Conservation (phyloP, 352 stramenopile species). For the Porosira glacialis region DNA sequence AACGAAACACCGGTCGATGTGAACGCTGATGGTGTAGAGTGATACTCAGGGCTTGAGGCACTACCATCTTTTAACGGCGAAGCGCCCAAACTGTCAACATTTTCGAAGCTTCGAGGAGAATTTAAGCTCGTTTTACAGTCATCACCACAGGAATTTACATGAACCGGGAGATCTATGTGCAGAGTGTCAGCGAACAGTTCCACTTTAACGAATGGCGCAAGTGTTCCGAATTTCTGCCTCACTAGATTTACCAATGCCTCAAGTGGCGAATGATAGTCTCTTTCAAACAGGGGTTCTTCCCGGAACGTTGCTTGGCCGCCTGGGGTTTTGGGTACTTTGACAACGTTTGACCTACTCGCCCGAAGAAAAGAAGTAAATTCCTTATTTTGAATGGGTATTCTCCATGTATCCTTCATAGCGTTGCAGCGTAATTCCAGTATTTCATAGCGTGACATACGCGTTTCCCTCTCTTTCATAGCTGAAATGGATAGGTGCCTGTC, state of each 20-base stretch:
- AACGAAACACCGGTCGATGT: slow-evolving; percentile 29
- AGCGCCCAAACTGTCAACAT: too few relatives aligned
- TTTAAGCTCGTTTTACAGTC: too few relatives aligned
- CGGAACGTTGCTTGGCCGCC: not conserved
- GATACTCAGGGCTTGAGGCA: not conserved
- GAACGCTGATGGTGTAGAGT: slow-evolving; percentile 24
- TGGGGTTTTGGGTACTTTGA: not conserved
- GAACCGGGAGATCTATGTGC: slow-evolving; percentile 19
- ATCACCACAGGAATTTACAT: not conserved
- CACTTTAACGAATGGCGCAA: slow-evolving; percentile 23
- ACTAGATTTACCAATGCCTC: slow-evolving; percentile 33
- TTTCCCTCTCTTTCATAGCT: slow-evolving; percentile 38
- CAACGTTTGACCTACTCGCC: slow-evolving; percentile 16
- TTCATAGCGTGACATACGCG: slow-evolving; percentile 29
- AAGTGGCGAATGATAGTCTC: slow-evolving; percentile 18
- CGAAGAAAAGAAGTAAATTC: slow-evolving; percentile 26
- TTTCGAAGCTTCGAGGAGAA: too few relatives aligned
- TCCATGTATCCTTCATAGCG: slow-evolving; percentile 34
- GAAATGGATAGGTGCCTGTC: slow-evolving; percentile 1
- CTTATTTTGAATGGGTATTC: slow-evolving; percentile 23
- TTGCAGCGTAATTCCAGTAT: slow-evolving; percentile 37
- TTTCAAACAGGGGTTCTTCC: slow-evolving; percentile 19
- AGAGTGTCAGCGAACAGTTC: slow-evolving; percentile 7
- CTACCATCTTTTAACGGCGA: too few relatives aligned
- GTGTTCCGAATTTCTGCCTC: slow-evolving; percentile 16